Conservation (phyloP, 495 filamentous ascomycete genomes). For the Aspergillus avenaceus region DNA sequence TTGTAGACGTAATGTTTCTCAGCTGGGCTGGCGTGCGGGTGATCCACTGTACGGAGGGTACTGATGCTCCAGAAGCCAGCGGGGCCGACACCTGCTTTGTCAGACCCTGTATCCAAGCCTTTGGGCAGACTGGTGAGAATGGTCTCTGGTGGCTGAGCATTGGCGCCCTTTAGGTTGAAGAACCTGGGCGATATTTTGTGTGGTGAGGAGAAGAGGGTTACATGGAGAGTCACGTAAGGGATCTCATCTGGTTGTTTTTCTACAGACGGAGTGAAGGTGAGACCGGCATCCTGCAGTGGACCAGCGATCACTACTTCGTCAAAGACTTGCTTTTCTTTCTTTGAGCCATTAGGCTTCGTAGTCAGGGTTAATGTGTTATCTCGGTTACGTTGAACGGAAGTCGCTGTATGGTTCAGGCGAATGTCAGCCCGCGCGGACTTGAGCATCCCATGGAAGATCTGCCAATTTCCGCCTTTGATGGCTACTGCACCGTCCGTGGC, state of each 20-base stretch:
- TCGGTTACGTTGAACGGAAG: slow-evolving; percentile 46
- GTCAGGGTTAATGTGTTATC: slow-evolving; percentile 49
- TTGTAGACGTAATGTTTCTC: slow-evolving; percentile 83
- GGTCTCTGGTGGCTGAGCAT: slow-evolving; percentile 56
- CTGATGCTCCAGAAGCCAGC: slow-evolving; percentile 87
- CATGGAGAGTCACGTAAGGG: slow-evolving; percentile 78
- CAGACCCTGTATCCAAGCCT: slow-evolving; percentile 44
- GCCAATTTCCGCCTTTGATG: slow-evolving; percentile 88
- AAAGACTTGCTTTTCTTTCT: slow-evolving; percentile 43
- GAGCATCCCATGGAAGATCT: slow-evolving; percentile 83
- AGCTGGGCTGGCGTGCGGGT: slow-evolving; percentile 29
- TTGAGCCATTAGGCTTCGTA: slow-evolving; percentile 27
- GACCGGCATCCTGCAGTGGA: slow-evolving; percentile 71
- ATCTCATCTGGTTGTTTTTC: slow-evolving; percentile 61
- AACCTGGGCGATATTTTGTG: slow-evolving; percentile 59
- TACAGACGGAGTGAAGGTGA: slow-evolving; percentile 51
- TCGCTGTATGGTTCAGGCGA: slow-evolving; percentile 67
- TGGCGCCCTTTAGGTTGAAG: slow-evolving; percentile 60
- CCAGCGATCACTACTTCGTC: slow-evolving; percentile 78
- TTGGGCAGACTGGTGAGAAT: slow-evolving; percentile 81
- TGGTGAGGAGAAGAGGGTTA: slow-evolving; percentile 83
- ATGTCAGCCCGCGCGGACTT: slow-evolving; percentile 56
- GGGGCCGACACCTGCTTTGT: slow-evolving; percentile 57
- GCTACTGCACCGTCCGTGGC: slow-evolving; percentile 78
- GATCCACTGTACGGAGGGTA: slow-evolving; percentile 58